Conservation (phyloP, 345 rosid genomes). For the Arabidopsis thaliana region TAIR10.1 NC_003074.8:4935501-4936000, state of each 20-base stretch:
- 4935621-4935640: slow-evolving; percentile 44
- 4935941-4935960: slow-evolving; percentile 43
- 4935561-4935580: slow-evolving; percentile 44
- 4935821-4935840: slow-evolving; percentile 64
- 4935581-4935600: slow-evolving; percentile 57
- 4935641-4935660: slow-evolving; percentile 47
- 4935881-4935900: slow-evolving; percentile 59
- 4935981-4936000: neutral
- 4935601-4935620: slow-evolving; percentile 43
- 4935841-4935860: slow-evolving; percentile 51
- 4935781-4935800: slow-evolving; percentile 64
- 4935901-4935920: slow-evolving; percentile 36
- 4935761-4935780: slow-evolving; percentile 71
- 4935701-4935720: slow-evolving; percentile 52
- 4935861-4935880: slow-evolving; percentile 67
- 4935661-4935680: slow-evolving; percentile 46
- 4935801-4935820: slow-evolving; percentile 60
- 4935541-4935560: too few relatives aligned
- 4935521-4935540: neutral
- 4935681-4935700: slow-evolving; percentile 47
- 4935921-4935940: slow-evolving; percentile 50
- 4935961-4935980: too few relatives aligned
- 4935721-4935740: slow-evolving; percentile 44
- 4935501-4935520: neutral
- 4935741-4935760: slow-evolving; percentile 43